These are phyloP conservation scores for Boletus subcaerulescens DNA, from an alignment of 768 basidiomycete genomes.

Conservation along the genomic window DNA sequence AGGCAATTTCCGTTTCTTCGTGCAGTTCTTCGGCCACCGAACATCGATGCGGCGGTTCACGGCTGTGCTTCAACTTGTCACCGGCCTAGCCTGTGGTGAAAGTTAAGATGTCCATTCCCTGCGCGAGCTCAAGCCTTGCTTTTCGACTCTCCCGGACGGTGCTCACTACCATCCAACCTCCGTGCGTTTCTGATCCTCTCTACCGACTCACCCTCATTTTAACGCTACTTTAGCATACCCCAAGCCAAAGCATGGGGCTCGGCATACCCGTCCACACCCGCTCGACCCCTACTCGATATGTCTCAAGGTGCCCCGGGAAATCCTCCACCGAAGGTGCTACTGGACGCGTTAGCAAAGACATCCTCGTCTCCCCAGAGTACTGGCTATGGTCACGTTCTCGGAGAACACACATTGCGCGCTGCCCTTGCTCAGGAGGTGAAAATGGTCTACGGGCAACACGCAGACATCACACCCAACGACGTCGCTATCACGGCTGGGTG, in stretches of 20 bases:
- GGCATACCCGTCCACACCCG: conserved; percentile 39
- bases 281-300: conserved; percentile 60
- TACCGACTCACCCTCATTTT: not conserved
- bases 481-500: conserved; percentile 70
- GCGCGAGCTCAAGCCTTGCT: conserved; percentile 4
- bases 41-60: too few species aligned
- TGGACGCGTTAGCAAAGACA: conserved; percentile 45
- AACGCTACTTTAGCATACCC: conserved; percentile 43
- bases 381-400: conserved; percentile 59
- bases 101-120: conserved; percentile 1
- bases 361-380: conserved; percentile 43
- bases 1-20: too few species aligned
- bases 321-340: conserved; percentile 54
- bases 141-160: conserved; percentile 42
- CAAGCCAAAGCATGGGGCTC: conserved; percentile 56
- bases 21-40: too few species aligned
- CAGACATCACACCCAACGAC: conserved; percentile 52
- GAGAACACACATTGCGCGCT: conserved; percentile 50
- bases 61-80: too few species aligned
- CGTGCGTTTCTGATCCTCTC: conserved; percentile 31
- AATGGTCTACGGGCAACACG: conserved; percentile 46
- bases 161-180: conserved; percentile 44
- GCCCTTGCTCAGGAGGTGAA: conserved; percentile 63
- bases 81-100: not conserved
- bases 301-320: conserved; percentile 73